Percentiles rank a stretch among this genome's conserved stretches.
Conservation (phyloP, 2,329 filamentous ascomycete genomes). For the Sarocladium strictum region DNA sequence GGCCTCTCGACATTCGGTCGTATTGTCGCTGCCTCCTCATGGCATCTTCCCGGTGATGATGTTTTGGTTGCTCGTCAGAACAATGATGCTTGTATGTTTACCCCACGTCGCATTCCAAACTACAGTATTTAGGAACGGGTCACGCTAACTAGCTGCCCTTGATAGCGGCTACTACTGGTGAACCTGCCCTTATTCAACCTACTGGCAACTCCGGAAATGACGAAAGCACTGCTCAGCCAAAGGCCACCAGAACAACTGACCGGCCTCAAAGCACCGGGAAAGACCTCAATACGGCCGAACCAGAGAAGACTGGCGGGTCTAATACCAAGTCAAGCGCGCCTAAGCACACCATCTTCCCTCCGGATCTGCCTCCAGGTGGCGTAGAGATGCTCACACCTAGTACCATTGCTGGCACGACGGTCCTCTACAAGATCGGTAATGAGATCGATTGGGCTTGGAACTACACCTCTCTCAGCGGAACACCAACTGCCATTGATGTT, state of each 20-base stretch:
- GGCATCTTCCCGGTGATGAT: constrained; percentile 48
- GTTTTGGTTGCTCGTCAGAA: constrained; percentile 43
- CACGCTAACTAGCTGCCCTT: constrained; percentile 11
- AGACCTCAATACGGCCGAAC: constrained; percentile 35
- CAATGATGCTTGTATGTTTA: constrained; percentile 29
- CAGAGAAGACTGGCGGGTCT: constrained; percentile 5
- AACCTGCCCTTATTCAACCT: constrained; percentile 2
- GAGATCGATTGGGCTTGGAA: constrained; percentile 58
- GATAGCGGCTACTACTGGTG: constrained; percentile 5
- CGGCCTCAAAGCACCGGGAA: constrained; percentile 20
- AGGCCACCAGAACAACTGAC: constrained; percentile 17
- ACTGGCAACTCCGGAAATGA: constrained; percentile 10
- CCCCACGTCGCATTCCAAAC: constrained; percentile 9
- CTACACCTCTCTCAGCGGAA: constrained; percentile 54
- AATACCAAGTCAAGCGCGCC: not conserved
- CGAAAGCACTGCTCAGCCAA: constrained; percentile 9
- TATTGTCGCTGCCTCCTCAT: constrained; percentile 49
- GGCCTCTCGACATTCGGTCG: constrained; percentile 45
- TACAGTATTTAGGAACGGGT: constrained; percentile 12
- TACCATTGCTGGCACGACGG: constrained; percentile 33
- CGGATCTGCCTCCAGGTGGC: constrained; percentile 41
- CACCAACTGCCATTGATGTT: constrained; percentile 55
- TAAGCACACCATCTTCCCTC: constrained; percentile 35
- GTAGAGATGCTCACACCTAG: constrained; percentile 49
- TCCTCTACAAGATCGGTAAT: constrained; percentile 56